Evolutionary conservation across 2,329 filamentous ascomycete genomes (phyloP), one percentile per base, ranked within the genome.

Genomic region (Zymoseptoria ardabiliae): DNA sequence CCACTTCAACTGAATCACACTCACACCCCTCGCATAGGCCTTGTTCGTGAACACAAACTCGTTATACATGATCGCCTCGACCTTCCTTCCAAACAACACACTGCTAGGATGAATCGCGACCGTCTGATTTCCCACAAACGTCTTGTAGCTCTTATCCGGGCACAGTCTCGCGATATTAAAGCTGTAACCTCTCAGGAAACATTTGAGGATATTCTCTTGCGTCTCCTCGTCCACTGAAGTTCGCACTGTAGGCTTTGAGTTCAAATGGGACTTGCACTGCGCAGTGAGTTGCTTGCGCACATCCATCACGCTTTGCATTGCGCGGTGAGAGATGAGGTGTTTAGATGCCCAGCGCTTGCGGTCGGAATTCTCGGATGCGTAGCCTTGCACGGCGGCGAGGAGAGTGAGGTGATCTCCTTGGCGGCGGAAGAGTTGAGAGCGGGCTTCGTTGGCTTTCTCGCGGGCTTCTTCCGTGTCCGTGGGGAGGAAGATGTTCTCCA

Each of bases 301-400:
- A 62, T 86, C 82, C 82, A 87, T 85, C 3, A 85, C 83, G 17
- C 80, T 82, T 64, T 84, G 81, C 85, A 87, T 87, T 3, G 84
- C 83, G 48, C 84, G 78, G 65, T 87, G 84, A 2, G 79, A 83
- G 10, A 87, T 80, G 61, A 83, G 77, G 64, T 84, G 82, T 62
- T 76, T 76, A 59, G 82, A 77, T 28, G 82, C 81, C 85, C 85
- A 87, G 19, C 76, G 75, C 63, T 82, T 84, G 11, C 85, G 79
- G 67, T 87, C 82, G 1, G 78, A 75, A 19, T 78, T 75, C 62
- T 87, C 84, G 19, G 78, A 76, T 0, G 81, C 78, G 68, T 86
- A 87, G 2, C 79, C 79, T 62, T 81, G 82, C 2, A 87, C 81
- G 0, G 84, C 83, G 1, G 81, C 78, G 9, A 87, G 74, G 61